Conservation (phyloP, 2,329 filamentous ascomycete genomes). For the Hymenoscyphus salicellus region DNA sequence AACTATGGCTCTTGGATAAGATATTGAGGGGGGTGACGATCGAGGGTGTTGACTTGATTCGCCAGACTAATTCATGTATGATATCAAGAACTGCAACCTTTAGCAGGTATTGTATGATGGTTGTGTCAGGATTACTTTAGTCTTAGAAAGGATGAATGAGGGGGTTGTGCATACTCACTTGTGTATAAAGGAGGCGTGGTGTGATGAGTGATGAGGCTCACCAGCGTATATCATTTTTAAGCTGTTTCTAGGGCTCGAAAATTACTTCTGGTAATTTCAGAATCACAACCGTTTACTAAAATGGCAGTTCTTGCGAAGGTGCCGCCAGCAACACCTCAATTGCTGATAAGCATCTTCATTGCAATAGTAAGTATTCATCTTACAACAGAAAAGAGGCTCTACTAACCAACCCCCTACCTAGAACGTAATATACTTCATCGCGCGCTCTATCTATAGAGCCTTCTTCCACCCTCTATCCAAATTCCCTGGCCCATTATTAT, state of each 20-base stretch:
- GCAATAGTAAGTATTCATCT: background rate
- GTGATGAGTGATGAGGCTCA: background rate
- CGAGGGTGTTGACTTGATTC: background rate
- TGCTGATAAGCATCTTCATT: background rate
- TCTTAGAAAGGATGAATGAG: background rate
- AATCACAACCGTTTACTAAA: background rate
- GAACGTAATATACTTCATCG: background rate
- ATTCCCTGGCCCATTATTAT: slow-evolving; percentile 34
- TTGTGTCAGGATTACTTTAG: background rate
- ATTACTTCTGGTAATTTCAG: background rate
- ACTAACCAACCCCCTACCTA: background rate
- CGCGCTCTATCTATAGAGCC: slow-evolving; percentile 15
- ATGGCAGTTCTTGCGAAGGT: background rate
- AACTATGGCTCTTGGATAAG: background rate
- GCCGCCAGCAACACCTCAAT: background rate
- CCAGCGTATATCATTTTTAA: background rate
- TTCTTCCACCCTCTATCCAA: slow-evolving; percentile 34
- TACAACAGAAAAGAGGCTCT: background rate
- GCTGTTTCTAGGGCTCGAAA: background rate
- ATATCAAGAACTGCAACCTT: background rate
- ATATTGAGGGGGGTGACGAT: background rate
- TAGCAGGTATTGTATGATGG: background rate
- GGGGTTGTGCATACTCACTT: background rate
- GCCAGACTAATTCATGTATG: background rate
- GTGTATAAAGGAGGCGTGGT: background rate